These are phyloP conservation scores for Macadamia integrifolia DNA, from an alignment of 164 flowering plant species.

Conservation along the genomic window DNA sequence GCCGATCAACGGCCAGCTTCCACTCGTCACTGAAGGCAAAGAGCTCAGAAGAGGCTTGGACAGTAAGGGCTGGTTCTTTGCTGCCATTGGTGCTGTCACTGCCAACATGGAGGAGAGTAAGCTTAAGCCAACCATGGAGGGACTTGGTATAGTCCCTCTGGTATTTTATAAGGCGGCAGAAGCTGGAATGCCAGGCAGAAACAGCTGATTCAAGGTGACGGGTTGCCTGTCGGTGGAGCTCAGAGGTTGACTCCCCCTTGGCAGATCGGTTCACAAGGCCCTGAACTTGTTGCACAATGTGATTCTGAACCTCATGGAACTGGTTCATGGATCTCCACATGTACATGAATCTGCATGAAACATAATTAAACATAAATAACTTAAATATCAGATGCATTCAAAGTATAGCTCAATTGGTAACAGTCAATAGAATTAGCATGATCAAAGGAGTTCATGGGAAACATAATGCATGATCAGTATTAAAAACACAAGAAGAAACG, in stretches of 20 bases:
- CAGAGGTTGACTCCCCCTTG: slow-evolving; percentile 78
- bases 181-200: slow-evolving; percentile 89
- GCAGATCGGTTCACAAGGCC: slow-evolving; percentile 64
- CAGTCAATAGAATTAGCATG: too few species aligned
- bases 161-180: slow-evolving; percentile 67
- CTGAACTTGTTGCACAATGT: slow-evolving; percentile 87
- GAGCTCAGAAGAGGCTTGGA: slow-evolving; percentile 19
- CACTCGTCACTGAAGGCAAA: slow-evolving; percentile 78
- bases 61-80: slow-evolving; percentile 29
- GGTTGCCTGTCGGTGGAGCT: slow-evolving; percentile 82
- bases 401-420: too few species aligned
- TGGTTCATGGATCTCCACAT: slow-evolving; percentile 98
- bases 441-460: too few species aligned
- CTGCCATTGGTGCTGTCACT: slow-evolving; percentile 24
- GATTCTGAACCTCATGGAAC: slow-evolving; percentile 73
- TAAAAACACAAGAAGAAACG: too few species aligned
- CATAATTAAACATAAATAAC: neutral
- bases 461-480: too few species aligned
- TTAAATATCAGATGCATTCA: neutral
- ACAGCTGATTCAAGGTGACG: slow-evolving; percentile 88
- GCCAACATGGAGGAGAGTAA: slow-evolving; percentile 51
- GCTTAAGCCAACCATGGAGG: slow-evolving; percentile 85
- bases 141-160: slow-evolving; percentile 76
- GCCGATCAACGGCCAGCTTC: slow-evolving; percentile 85
- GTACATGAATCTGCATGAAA: slow-evolving; percentile 65